Evolutionary conservation across 139 green algal species (phyloP).

Genomic region (Bryopsis sp.): DNA sequence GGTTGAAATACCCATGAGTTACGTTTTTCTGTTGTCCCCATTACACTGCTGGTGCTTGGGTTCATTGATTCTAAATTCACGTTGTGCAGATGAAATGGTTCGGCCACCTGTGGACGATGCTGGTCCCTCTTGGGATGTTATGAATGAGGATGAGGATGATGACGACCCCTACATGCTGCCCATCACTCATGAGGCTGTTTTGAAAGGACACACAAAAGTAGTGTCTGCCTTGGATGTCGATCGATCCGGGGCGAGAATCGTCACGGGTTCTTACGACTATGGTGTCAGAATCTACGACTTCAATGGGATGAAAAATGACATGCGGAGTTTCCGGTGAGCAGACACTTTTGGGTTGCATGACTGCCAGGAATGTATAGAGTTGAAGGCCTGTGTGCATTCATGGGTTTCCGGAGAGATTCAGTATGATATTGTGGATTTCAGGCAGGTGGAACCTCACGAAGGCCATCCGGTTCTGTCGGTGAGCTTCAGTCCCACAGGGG

Average conservation of each 20-base stretch:
- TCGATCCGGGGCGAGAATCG: conserved; percentile 53
- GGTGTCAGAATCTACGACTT: conserved; percentile 80
- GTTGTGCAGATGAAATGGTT: no score
- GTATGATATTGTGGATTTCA: conserved; percentile 17
- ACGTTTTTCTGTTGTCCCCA: no score
- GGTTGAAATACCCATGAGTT: no score
- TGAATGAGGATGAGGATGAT: no score
- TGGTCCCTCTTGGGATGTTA: no score
- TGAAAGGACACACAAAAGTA: conserved; percentile 46
- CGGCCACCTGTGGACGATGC: no score
- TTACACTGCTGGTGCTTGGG: no score
- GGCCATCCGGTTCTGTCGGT: conserved; percentile 65
- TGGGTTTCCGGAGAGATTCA: neutral
- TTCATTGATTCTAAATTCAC: no score
- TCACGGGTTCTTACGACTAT: conserved; percentile 74
- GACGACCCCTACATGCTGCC: conserved; percentile 45
- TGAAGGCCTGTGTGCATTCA: neutral
- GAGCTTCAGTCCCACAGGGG: conserved; percentile 64
- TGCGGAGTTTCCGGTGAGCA: conserved; percentile 56
- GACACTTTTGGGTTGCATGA: neutral
- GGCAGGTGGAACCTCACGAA: conserved; percentile 57
- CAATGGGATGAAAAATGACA: conserved; percentile 82
- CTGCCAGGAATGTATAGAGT: neutral
- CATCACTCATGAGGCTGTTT: conserved; percentile 56
- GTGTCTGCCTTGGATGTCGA: conserved; percentile 73